Percentiles rank a stretch among this genome's conserved stretches.
phyloP scores from a whole-genome alignment of 2,329 filamentous ascomycete species.

The Hortaea sp. region DNA sequence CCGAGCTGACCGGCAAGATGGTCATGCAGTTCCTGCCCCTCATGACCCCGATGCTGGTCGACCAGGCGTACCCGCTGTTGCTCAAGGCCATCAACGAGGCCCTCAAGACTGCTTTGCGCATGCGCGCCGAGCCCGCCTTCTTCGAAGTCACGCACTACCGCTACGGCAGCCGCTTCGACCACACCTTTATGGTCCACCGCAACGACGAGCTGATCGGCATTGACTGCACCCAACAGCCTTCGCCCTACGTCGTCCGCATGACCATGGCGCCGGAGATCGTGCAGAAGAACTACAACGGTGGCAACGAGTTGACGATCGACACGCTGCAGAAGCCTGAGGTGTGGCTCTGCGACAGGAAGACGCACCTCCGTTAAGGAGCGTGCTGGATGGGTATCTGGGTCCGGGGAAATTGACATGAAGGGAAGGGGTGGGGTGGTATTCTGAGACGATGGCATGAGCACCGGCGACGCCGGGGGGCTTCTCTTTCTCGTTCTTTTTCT shows the following conservation, averaged over 20 bases:
- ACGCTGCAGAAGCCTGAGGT: conserved; percentile 8
- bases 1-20: conserved; percentile 1
- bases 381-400: background rate
- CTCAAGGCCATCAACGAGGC: conserved; percentile 6
- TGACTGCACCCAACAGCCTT: conserved; percentile 1
- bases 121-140: conserved; percentile 6
- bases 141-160: conserved; percentile 4
- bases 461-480: no score
- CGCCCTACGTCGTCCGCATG: conserved; percentile 4
- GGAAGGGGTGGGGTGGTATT: no score
- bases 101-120: conserved; percentile 7
- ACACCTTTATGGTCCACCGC: conserved; percentile 8
- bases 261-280: conserved; percentile 3
- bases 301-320: background rate
- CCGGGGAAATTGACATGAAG: no score
- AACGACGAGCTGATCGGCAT: conserved; percentile 7
- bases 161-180: conserved; percentile 5
- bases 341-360: conserved; percentile 3
- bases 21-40: conserved; percentile 1
- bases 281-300: conserved; percentile 2
- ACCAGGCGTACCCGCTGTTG: background rate
- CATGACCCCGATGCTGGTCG: background rate
- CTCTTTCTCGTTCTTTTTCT: no score
- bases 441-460: no score
- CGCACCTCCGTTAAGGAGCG: conserved; percentile 3